Evolutionary conservation across 768 basidiomycete species (phyloP).

Genomic region (Lactarius sanguifluus): DNA sequence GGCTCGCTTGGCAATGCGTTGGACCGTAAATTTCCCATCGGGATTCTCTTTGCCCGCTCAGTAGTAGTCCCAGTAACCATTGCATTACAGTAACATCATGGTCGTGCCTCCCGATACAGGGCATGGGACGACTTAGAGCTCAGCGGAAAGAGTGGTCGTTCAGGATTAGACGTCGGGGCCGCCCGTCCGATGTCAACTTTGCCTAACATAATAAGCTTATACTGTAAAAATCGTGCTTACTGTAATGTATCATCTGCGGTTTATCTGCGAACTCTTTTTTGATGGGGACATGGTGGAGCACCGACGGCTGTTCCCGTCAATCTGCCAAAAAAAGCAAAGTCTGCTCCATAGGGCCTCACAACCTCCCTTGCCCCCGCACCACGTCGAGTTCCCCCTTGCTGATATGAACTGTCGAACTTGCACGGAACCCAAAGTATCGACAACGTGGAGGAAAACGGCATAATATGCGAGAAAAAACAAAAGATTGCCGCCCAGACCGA

Average conservation of each 20-base stretch:
- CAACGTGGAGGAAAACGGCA: not conserved
- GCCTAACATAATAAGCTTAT: slow-evolving; percentile 2
- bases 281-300: not conserved
- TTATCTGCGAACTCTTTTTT: slow-evolving; percentile 15
- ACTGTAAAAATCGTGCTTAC: no score
- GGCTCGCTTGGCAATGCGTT: slow-evolving; percentile 4
- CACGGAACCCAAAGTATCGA: not conserved
- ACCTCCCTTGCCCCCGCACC: not conserved
- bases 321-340: not conserved
- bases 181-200: not conserved
- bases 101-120: slow-evolving; percentile 14
- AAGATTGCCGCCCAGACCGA: not conserved
- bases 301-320: not conserved
- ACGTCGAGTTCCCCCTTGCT: not conserved
- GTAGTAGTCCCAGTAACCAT: not conserved
- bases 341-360: not conserved
- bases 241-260: slow-evolving; percentile 4
- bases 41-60: not conserved
- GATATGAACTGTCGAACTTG: not conserved
- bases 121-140: not conserved
- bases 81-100: not conserved
- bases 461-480: not conserved
- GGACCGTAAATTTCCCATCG: slow-evolving; percentile 2
- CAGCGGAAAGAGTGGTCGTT: not conserved
- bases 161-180: not conserved